These are phyloP conservation scores for Juglanconis sp. DNA, from an alignment of 2,329 filamentous ascomycete genomes.

Conservation along the genomic window DNA sequence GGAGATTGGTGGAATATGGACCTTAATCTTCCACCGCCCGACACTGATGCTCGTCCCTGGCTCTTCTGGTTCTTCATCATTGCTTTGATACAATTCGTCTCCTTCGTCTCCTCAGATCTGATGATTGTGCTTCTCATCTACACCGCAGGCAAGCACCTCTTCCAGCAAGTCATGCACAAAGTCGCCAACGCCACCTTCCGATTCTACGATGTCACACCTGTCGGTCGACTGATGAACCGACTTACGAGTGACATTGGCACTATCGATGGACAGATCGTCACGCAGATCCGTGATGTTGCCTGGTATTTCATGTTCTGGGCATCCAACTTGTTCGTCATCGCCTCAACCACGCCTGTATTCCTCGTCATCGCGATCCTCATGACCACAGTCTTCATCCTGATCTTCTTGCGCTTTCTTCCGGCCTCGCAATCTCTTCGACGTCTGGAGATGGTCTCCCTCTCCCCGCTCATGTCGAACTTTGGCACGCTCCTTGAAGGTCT, in stretches of 20 bases:
- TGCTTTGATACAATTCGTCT: slow-evolving; percentile 56
- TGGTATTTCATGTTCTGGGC: slow-evolving; percentile 70
- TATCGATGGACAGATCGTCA: slow-evolving; percentile 80
- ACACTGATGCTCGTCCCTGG: slow-evolving; percentile 69
- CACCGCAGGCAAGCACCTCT: slow-evolving; percentile 71
- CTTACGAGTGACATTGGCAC: slow-evolving; percentile 88
- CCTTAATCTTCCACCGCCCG: slow-evolving; percentile 61
- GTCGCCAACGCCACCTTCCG: slow-evolving; percentile 81
- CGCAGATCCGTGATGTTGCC: slow-evolving; percentile 67
- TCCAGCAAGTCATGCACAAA: slow-evolving; percentile 66
- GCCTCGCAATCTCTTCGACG: slow-evolving; percentile 79
- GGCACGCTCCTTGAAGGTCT: slow-evolving; percentile 82
- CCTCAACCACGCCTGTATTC: slow-evolving; percentile 73
- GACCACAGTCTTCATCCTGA: slow-evolving; percentile 64
- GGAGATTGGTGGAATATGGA: slow-evolving; percentile 26
- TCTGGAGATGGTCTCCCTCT: slow-evolving; percentile 85
- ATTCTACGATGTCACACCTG: slow-evolving; percentile 87
- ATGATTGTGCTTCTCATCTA: slow-evolving; percentile 77
- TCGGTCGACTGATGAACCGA: slow-evolving; percentile 87
- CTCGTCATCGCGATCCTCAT: slow-evolving; percentile 68
- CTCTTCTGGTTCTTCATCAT: slow-evolving; percentile 67
- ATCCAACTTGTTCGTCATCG: slow-evolving; percentile 73
- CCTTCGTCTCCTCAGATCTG: slow-evolving; percentile 60
- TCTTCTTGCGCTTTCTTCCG: slow-evolving; percentile 76
- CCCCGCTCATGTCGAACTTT: slow-evolving; percentile 88